Base-by-base conservation (phyloP, 1,284 basidiomycete species). In the Ustilago loliicola region DNA sequence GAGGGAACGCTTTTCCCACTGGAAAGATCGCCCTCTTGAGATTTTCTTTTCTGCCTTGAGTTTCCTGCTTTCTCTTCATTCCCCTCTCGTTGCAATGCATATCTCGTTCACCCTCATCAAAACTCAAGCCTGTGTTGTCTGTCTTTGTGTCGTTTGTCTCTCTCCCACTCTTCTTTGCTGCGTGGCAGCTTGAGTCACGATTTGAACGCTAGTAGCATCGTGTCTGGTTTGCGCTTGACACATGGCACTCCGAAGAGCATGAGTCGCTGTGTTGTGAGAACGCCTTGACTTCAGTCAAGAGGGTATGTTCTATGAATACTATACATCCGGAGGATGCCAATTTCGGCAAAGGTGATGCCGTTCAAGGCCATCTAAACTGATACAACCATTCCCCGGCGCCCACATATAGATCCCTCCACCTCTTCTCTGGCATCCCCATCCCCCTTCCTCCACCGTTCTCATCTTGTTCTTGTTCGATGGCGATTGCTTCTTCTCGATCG, bases 291-390 rank as follows among this genome's bases (percentile, higher is more conserved):
- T 40, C 5, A 34, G 48, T 36, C 36, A 40, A 32, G 6, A 25
- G 53, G 21, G 42, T 56, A 58, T 48, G 11, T 29, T 34, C 10
- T 29, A 42, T 52, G 1, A 21, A 17, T 21, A 45, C 42, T 21
- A n/a, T 21, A 9, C 42, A 45, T 19, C 4, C 21, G 7, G 8
- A 9, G 0, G n/a, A 45, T 17, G 21, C 42, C 42, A 45, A 6
- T 7, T 17, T 21, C 7, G n/a, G n/a, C n/a, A n/a, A n/a, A n/a
- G n/a, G n/a, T 21, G 42, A 7, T 11, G 19, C 42, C 3, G 15
- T 11, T 66, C 36, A 76, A 9, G 68, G 63, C 64, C 69, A 72
- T 10, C 68, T 36, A 11, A 76, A 76, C 29, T 68, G 73, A 38
- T 76, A 76, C 5, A 76, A 32, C 65, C 68, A 72, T 6, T 54